These are phyloP conservation scores for Lentinus brumalis DNA, from an alignment of 768 basidiomycete genomes.

Conservation along the genomic window DNA sequence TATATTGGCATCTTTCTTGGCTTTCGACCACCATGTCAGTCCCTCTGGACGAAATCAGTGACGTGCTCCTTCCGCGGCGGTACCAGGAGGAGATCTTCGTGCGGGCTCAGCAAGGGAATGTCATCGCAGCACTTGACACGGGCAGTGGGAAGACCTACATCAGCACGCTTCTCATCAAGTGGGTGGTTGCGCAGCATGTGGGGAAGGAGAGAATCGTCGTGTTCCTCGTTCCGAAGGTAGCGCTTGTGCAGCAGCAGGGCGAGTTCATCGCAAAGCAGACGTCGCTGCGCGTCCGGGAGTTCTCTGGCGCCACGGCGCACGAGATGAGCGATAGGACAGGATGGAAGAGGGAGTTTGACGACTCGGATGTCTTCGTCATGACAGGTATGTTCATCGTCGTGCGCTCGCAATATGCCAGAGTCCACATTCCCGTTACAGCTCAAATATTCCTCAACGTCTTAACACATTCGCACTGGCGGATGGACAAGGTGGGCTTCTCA, in stretches of 20 bases:
- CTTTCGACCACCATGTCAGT: conserved; percentile 18
- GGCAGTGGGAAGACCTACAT: conserved; percentile 66
- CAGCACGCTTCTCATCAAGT: conserved; percentile 69
- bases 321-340: conserved; percentile 64
- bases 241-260: conserved; percentile 83
- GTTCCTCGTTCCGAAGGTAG: conserved; percentile 84
- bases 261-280: conserved; percentile 66
- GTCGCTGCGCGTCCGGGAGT: conserved; percentile 63
- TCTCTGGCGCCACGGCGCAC: conserved; percentile 72
- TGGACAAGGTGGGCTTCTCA: conserved; percentile 50
- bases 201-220: conserved; percentile 63
- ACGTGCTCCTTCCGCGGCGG: conserved; percentile 47
- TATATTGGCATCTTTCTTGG: neutral
- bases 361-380: conserved; percentile 80
- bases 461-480: conserved; percentile 79
- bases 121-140: conserved; percentile 62
- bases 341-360: conserved; percentile 66
- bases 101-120: conserved; percentile 50
- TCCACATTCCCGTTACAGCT: conserved; percentile 41
- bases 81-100: conserved; percentile 60
- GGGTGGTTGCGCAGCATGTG: conserved; percentile 57
- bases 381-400: conserved; percentile 54
- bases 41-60: conserved; percentile 32
- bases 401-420: neutral
- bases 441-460: conserved; percentile 82